phyloP scores from a whole-genome alignment of 2,329 filamentous ascomycete genomes.

The Amauroascus niger region DNA sequence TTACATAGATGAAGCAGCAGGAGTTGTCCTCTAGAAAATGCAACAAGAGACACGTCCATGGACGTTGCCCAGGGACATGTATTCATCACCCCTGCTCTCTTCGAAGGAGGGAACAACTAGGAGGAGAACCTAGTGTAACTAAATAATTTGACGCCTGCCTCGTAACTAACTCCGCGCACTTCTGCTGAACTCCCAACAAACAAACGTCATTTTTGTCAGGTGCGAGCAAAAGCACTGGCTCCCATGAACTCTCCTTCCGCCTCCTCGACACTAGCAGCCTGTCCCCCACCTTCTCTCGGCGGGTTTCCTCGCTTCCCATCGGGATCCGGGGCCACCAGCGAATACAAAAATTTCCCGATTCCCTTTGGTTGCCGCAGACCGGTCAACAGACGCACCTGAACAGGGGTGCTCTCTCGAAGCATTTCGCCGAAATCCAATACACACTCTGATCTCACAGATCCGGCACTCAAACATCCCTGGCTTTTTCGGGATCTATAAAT shows the following conservation, averaged over 20 bases:
- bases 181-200: background rate
- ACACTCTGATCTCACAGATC: background rate
- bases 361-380: background rate
- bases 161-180: background rate
- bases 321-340: constrained; percentile 4
- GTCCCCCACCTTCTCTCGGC: constrained; percentile 7
- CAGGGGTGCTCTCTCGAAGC: constrained; percentile 9
- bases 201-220: background rate
- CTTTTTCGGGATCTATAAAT: constrained; percentile 7
- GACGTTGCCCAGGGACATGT: too few species aligned
- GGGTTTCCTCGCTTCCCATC: constrained; percentile 13
- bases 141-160: too few species aligned
- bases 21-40: too few species aligned
- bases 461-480: background rate
- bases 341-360: constrained; percentile 10
- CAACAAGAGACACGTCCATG: too few species aligned
- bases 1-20: too few species aligned
- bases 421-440: constrained; percentile 3
- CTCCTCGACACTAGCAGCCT: background rate
- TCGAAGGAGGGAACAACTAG: too few species aligned
- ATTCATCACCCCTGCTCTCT: too few species aligned
- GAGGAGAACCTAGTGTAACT: too few species aligned
- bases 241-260: background rate
- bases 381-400: background rate
- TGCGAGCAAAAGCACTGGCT: background rate